phyloP scores from a whole-genome alignment of 176 grass and related monocot species.

The Aegilops longissima region DNA sequence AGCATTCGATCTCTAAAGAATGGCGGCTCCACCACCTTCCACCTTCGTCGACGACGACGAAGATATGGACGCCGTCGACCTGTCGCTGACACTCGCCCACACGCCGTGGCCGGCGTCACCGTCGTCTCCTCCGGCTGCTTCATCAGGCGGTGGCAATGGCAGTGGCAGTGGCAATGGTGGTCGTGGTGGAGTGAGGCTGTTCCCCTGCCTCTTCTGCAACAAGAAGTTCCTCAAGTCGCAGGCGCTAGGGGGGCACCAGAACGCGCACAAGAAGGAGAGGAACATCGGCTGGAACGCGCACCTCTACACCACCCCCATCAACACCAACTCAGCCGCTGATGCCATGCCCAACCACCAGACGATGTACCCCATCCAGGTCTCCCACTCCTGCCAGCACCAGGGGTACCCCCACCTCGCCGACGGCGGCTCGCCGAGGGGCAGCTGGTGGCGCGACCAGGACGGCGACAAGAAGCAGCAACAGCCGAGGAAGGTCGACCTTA shows the following conservation, averaged over 20 bases:
- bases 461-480: neutral
- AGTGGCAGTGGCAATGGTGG: neutral
- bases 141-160: neutral
- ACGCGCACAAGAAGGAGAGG: constrained; percentile 94
- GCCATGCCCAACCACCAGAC: neutral
- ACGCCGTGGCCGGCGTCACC: neutral
- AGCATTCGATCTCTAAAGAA: neutral
- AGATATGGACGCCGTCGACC: constrained; percentile 2
- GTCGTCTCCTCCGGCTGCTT: neutral
- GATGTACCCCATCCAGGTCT: constrained; percentile 17
- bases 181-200: constrained; percentile 58
- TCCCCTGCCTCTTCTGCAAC: constrained; percentile 97
- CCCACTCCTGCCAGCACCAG: constrained; percentile 41
- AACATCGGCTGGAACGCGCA: constrained; percentile 72
- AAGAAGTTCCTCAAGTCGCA: constrained; percentile 99
- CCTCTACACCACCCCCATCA: constrained; percentile 41
- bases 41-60: neutral
- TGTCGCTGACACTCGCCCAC: constrained; percentile 46
- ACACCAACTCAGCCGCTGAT: neutral
- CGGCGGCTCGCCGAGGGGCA: neutral
- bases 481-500: constrained; percentile 41
- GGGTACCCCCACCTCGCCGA: neutral
- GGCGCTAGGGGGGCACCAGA: constrained; percentile 93
- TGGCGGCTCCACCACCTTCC: constrained; percentile 14
- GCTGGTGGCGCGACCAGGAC: neutral